Evolutionary conservation across 768 basidiomycete genomes (phyloP).

Genomic region (Filobasidium wieringae): DNA sequence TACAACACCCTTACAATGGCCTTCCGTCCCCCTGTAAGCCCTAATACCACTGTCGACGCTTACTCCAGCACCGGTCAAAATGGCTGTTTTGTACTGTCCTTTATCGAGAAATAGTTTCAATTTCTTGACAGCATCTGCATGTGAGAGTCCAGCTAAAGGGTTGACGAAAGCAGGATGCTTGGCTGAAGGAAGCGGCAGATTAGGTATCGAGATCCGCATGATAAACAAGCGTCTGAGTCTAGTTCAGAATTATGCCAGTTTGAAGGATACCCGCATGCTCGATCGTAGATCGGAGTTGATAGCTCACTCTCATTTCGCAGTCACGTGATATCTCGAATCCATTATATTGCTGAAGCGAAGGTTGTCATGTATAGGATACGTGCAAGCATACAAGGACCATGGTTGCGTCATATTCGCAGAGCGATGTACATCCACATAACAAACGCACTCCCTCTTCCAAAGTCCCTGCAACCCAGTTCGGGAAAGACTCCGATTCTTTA

Average conservation of each 20-base stretch:
- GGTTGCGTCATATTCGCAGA: too few relatives aligned
- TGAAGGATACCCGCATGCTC: background rate
- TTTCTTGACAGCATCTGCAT: slow-evolving; percentile 21
- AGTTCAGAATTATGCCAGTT: too few relatives aligned
- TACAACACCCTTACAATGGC: slow-evolving; percentile 35
- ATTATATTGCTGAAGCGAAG: too few relatives aligned
- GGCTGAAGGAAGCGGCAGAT: slow-evolving; percentile 23
- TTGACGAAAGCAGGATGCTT: slow-evolving; percentile 20
- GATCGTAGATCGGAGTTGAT: background rate
- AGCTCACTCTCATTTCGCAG: background rate
- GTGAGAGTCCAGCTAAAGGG: slow-evolving; percentile 25
- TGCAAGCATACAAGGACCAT: too few relatives aligned
- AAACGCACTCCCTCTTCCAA: too few relatives aligned
- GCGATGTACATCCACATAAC: too few relatives aligned
- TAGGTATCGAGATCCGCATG: slow-evolving; percentile 36
- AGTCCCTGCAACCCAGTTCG: background rate
- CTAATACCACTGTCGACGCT: slow-evolving; percentile 91
- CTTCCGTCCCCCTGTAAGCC: slow-evolving; percentile 80
- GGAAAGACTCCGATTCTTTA: slow-evolving; percentile 30
- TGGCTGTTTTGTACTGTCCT: slow-evolving; percentile 52
- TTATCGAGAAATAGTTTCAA: slow-evolving; percentile 49
- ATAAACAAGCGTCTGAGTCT: too few relatives aligned
- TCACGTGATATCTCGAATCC: too few relatives aligned
- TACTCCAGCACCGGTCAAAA: slow-evolving; percentile 84
- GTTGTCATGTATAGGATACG: too few relatives aligned